Base-by-base conservation (phyloP, 108 stramenopile genomes). In the Asterionellopsis glacialis region DNA sequence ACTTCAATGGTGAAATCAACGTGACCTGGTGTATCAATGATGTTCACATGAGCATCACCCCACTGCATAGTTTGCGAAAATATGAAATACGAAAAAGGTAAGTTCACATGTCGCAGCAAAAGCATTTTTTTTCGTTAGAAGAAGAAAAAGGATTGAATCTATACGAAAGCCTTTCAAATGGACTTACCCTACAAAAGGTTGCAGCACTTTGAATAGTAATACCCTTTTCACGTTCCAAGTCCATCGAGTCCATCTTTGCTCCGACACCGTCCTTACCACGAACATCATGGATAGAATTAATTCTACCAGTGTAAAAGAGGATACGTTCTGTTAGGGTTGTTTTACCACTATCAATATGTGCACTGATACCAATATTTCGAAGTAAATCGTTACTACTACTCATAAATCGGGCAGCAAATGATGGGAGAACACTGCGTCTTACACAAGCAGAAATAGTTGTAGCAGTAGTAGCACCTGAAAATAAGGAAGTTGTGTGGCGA, bases 161-260 rank as follows among this genome's bases (percentile, higher is more conserved):
- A 33, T 33, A 7, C 33, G 7, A 33, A 5, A 33, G 7, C 33
- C 7, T 33, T 33, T 33, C 5, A 33, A 33, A 33, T 7, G 7
- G 7, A 33, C 33, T 7, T 33, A 33, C 33, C 33, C 33, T 33
- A 72, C 96, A 97, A 78, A 91, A 97, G 21, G 99, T 99, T n/a
- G 99, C 99, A 19, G 99, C 99, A 56, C 84, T 87, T 70, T 98
- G 92, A 78, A 99, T 98, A 39, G 98, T 99, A 61, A 98, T 99
- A 33, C 98, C 97, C 72, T 97, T 97, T 76, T 99, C 95, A 41
- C 97, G 75, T 67, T 99, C 99, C 44, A 99, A 71, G 52, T 98
- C 99, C 99, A 99, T 99, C 57, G 75, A 79, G 77, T 99, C 99
- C 99, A 99, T 99, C 68, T 98, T 99, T 60, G 99, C 99, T 16